Percentiles rank a stretch among this genome's conserved stretches.
These are phyloP conservation scores for Isoetes taiwanensis DNA, from an alignment of 75 land plant species.

Conservation along the genomic window DNA sequence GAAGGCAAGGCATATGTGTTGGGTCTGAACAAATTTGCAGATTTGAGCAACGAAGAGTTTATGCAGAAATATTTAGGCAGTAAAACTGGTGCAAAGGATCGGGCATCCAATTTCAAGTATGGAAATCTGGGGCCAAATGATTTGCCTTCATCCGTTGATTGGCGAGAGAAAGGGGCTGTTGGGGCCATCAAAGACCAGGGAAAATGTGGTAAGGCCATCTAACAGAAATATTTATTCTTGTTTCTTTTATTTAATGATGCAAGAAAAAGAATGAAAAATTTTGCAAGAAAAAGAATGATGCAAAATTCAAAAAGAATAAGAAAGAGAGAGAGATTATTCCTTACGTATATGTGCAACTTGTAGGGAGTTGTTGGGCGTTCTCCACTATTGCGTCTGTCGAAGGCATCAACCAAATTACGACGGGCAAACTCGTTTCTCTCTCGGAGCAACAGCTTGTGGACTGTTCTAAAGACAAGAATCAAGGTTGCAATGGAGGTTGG, in stretches of 20 bases:
- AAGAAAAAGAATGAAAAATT: too few species aligned
- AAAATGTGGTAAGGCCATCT: constrained; percentile 27
- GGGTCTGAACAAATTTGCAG: constrained; percentile 31
- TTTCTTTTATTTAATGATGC: too few species aligned
- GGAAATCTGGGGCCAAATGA: too few species aligned
- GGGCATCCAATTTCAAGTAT: too few species aligned
- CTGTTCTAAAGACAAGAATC: constrained; percentile 5
- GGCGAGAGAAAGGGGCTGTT: constrained; percentile 38
- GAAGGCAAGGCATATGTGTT: constrained; percentile 11
- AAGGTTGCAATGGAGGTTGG: constrained; percentile 23
- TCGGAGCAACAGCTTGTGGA: constrained; percentile 20
- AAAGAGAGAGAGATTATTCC: too few species aligned
- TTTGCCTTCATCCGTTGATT: too few species aligned
- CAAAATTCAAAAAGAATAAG: too few species aligned
- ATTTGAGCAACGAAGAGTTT: constrained; percentile 37
- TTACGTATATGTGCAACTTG: too few species aligned
- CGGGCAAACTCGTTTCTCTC: constrained; percentile 10
- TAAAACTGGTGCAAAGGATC: too few species aligned
- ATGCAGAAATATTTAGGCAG: constrained; percentile 15
- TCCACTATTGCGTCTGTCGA: constrained; percentile 20
- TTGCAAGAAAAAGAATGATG: too few species aligned
- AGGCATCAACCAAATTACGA: constrained; percentile 11
- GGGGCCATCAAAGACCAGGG: constrained; percentile 31
- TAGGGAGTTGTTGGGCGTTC: constrained; percentile 29
- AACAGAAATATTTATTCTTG: too few species aligned